Percentiles rank a stretch among this genome's conserved stretches.
Conservation (phyloP, 2,329 filamentous ascomycete genomes). For the Exophiala alcalophila region DNA sequence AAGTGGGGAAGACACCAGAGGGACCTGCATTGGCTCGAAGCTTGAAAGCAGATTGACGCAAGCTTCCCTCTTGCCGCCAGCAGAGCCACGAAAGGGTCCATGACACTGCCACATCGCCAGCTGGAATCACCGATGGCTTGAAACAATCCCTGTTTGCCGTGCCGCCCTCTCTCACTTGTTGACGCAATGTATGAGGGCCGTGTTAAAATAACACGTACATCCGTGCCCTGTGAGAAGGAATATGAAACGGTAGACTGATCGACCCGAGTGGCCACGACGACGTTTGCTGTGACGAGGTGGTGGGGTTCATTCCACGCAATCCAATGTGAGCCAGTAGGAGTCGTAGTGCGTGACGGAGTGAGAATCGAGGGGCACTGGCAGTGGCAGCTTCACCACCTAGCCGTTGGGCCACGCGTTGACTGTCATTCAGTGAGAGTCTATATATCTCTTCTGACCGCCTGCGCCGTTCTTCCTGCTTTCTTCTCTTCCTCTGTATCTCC, state of each 20-base stretch:
- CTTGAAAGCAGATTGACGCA: slow-evolving; percentile 1
- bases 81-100: background rate
- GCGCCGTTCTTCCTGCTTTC: no score
- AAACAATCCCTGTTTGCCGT: slow-evolving; percentile 23
- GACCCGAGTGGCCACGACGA: slow-evolving; percentile 7
- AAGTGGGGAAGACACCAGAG: background rate
- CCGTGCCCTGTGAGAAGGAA: no score
- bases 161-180: no score
- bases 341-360: no score
- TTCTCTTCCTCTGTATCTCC: slow-evolving; percentile 1
- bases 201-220: no score
- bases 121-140: slow-evolving; percentile 4
- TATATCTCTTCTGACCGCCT: no score
- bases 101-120: slow-evolving; percentile 4
- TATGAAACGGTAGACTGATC: slow-evolving; percentile 2
- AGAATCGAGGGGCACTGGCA: background rate
- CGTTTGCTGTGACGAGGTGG: slow-evolving; percentile 8
- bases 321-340: no score
- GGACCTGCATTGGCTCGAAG: slow-evolving; percentile 12
- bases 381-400: no score
- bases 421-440: no score
- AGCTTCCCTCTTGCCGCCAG: background rate
- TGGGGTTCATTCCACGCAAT: slow-evolving; percentile 8
- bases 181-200: no score
- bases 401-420: no score